Evolutionary conservation across 495 filamentous ascomycete genomes (phyloP), one percentile per base, ranked within the genome.

Genomic region (Schizothecium vesticola): DNA sequence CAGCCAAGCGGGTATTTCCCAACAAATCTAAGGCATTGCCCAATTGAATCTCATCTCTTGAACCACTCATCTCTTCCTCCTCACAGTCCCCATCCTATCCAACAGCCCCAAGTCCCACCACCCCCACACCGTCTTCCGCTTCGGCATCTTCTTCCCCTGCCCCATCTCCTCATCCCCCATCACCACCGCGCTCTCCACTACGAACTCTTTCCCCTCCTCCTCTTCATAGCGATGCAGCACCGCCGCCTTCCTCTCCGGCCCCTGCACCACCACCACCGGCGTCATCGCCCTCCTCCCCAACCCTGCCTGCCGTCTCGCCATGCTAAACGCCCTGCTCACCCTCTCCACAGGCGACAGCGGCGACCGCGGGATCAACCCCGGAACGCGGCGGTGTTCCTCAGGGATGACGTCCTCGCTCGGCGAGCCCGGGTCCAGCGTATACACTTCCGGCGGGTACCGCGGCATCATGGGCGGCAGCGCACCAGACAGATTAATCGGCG

Each of bases 91-190:
- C 74, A 77, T 76, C 64, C 75, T 75, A 70, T 76, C 75, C 43
- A 83, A 43, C 61, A 83, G 61, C n/a, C 79, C 79, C 70, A 83
- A 64, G 68, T 83, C 81, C 81, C 81, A 83, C 81, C 81, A 83
- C 21, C 81, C 74, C 70, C 77, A 76, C 56, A 81, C 69, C 10
- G 79, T 82, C 74, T 70, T 80, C 55, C 80, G 66, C 65, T 68
- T 73, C 59, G 76, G 71, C 28, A 26, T 43, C 60, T 63, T 62
- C 61, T 28, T 60, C 56, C 11, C 28, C 1, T 29, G 10, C 28
- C 28, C 55, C 21, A 19, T 23, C 36, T 73, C 16, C 25, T 56
- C 11, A 73, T 21, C 28, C 6, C 59, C 6, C 71, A 55, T 64
- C 62, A 66, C 29, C 4, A 56, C 66, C 0, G 67, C 31, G 6